phyloP scores from a whole-genome alignment of 1,284 basidiomycete genomes.

The Heterobasidion parviporum region DNA sequence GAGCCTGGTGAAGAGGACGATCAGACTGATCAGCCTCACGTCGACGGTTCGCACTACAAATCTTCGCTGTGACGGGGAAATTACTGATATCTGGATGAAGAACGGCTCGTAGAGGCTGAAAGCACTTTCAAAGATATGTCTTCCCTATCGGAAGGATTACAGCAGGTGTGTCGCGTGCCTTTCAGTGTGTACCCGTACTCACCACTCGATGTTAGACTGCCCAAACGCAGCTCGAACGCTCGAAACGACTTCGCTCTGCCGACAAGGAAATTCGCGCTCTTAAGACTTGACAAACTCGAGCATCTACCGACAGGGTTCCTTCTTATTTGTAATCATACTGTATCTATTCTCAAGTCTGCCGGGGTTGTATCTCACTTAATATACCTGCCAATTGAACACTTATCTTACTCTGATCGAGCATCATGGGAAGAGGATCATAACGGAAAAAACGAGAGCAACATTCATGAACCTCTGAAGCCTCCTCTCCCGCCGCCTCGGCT shows the following conservation, averaged over 20 bases:
- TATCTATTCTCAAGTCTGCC: too few relatives aligned
- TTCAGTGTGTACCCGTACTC: neutral
- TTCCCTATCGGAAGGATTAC: neutral
- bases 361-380: too few relatives aligned
- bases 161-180: neutral
- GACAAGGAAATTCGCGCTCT: constrained; percentile 1
- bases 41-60: neutral
- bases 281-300: neutral
- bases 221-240: neutral
- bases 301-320: too few relatives aligned
- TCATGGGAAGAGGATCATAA: too few relatives aligned
- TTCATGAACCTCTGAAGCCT: constrained; percentile 40
- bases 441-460: neutral
- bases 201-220: neutral
- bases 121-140: neutral
- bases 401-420: too few relatives aligned
- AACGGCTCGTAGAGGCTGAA: neutral
- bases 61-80: neutral
- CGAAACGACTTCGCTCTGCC: neutral
- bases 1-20: neutral
- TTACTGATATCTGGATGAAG: neutral
- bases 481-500: constrained; percentile 6
- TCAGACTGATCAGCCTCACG: neutral
- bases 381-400: too few relatives aligned
- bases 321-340: too few relatives aligned